Evolutionary conservation across 345 rosid species (phyloP), one percentile per base, ranked within the genome.

Genomic region (Odontarrhena argentea): DNA sequence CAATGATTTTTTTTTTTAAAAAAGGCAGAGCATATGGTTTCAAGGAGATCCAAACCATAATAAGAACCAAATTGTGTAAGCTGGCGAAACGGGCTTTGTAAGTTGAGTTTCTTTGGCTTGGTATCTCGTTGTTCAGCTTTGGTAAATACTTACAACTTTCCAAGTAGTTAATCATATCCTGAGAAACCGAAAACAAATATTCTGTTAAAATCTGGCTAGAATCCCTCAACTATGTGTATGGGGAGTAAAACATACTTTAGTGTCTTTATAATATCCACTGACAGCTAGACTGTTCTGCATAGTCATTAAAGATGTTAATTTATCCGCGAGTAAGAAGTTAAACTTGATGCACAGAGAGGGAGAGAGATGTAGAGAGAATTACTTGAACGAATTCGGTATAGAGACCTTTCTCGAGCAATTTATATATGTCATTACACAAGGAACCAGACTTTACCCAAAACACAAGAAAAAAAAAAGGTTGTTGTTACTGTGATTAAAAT

Each of bases 351-450:
- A 63, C 12, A 18, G 22, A 18, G 22, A 37, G 32, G 15, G 32
- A 54, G 5, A 62, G 32, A 50, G 11, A 10, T 44, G 14, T 9
- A 26, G 36, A 32, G 36, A 32, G 36, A 1, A 32, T 7, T 81
- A 93, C 99, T 81, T 94, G 99, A 72, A 86, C 12, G 77, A 80
- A 90, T 73, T 88, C 89, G 15, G 79, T 84, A 76, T 94, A 90
- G 56, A 90, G 76, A 68, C 77, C 94, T 4, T 75, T 64, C 80
- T 85, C 84, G 53, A 94, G 79, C 15, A 88, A 78, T 34, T 43
- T 67, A 62, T 85, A 83, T 18, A 80, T 96, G 49, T 85, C 75
- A 48, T 76, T 24, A 81, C 97, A 94, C 3, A 79, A 73, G 8
- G 78, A 34, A 44, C 95, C 95, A 52, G 85, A 71, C 99, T 90